A percentile compares a stretch with the other conserved stretches of the same genome.
Conservation (phyloP, 371 early-diverging fungal genomes). For the Mortierella sp. region DNA sequence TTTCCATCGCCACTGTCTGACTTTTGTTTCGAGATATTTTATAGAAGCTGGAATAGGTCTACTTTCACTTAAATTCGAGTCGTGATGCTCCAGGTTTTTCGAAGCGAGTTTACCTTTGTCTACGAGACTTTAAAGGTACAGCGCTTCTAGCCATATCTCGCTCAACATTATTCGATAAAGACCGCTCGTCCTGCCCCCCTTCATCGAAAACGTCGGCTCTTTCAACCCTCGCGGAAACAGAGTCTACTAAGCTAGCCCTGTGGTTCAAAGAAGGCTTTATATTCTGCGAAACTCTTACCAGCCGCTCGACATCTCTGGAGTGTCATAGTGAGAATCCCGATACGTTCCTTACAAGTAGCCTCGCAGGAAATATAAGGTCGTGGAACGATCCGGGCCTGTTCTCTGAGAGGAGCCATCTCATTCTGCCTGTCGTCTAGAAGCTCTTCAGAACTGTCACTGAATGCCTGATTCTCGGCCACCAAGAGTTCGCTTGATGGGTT, state of each 20-base stretch:
- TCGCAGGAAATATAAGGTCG: conserved; percentile 14
- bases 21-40: neutral
- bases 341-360: conserved; percentile 6
- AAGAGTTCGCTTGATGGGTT: neutral
- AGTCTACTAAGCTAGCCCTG: neutral
- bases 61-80: neutral
- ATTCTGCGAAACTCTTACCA: neutral
- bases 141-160: neutral
- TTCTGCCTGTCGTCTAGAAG: neutral
- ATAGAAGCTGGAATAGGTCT: neutral
- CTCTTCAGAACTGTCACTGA: neutral
- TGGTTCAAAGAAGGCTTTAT: neutral
- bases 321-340: neutral
- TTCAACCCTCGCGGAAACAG: neutral
- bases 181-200: neutral
- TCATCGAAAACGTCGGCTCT: neutral
- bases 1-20: neutral
- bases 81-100: no score
- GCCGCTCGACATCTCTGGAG: neutral
- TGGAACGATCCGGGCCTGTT: neutral
- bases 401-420: neutral
- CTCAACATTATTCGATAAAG: no score
- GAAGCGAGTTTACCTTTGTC: no score
- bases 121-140: no score
- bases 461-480: neutral